Percentiles rank a stretch among this genome's conserved stretches.
Evolutionary conservation across 768 basidiomycete species (phyloP).

Genomic region (Paxillus involutus): DNA sequence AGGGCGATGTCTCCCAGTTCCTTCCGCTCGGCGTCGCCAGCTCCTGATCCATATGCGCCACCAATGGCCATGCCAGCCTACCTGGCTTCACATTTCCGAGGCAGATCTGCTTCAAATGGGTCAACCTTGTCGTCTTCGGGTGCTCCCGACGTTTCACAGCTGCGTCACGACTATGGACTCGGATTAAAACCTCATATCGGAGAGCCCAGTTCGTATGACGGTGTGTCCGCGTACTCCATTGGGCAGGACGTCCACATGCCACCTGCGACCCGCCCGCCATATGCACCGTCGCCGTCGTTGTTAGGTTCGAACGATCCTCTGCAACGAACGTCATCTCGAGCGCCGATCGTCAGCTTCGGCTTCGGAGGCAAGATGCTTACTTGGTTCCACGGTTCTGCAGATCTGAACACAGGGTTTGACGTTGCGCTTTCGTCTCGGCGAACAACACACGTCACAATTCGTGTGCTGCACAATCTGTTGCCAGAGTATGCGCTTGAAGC

Average conservation of each 20-base stretch:
- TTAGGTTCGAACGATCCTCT: constrained; percentile 82
- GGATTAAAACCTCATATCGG: constrained; percentile 16
- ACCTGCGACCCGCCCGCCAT: constrained; percentile 49
- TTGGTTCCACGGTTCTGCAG: constrained; percentile 77
- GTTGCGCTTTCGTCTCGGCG: constrained; percentile 72
- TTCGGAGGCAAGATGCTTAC: constrained; percentile 91
- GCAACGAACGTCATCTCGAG: constrained; percentile 66
- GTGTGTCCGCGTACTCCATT: constrained; percentile 15
- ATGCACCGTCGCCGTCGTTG: constrained; percentile 84
- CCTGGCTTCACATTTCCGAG: constrained; percentile 24
- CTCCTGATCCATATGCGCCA: constrained; percentile 39
- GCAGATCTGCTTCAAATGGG: constrained; percentile 46
- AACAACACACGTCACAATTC: constrained; percentile 68
- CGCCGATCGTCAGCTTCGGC: constrained; percentile 86
- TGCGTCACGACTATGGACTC: constrained; percentile 30
- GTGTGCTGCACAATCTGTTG: constrained; percentile 64
- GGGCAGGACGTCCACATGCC: constrained; percentile 29
- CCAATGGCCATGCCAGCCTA: constrained; percentile 20
- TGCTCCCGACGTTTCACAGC: constrained; percentile 12
- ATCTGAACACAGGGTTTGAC: constrained; percentile 73
- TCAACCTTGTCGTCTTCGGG: constrained; percentile 39
- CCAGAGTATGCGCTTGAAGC: constrained; percentile 62
- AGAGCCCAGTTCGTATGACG: constrained; percentile 16
- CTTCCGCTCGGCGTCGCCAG: constrained; percentile 22
- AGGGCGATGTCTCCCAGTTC: constrained; percentile 33